Base-by-base conservation (phyloP, 1,284 basidiomycete species). In the Ceratobasidium sp. region DNA sequence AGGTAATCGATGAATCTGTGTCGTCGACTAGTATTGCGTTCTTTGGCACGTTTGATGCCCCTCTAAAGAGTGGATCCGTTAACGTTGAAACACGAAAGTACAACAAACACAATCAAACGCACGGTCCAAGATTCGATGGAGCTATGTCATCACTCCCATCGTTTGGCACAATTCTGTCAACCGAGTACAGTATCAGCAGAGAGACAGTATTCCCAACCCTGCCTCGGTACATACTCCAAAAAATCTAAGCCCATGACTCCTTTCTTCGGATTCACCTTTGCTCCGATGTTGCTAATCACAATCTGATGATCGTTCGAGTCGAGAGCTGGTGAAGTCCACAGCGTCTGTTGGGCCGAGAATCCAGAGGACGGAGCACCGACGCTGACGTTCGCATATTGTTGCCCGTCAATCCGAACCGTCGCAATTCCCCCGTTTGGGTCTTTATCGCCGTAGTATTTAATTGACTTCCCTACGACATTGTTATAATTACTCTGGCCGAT, bases 251-350 rank as follows among this genome's bases (percentile, higher is more conserved):
- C 61, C 26, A 64, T 40, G 20, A 64, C 6, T 40, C 33, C 33
- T n/a, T 64, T 64, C 40, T n/a, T 64, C 6, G 61, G 61, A 44
- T 64, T 64, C 10, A 64, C 39, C 20, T 40, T 64, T 10, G 61
- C 61, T 20, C 56, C 69, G 12, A 56, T 28, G 39, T 60, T 56
- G 42, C 69, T 56, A 44, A 71, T 60, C 40, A 71, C 56, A 60
- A 71, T 23, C 26, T 71, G 69, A 40, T 71, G 69, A 18, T 71
- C 69, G 3, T 28, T 40, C 42, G 51, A 44, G 10, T 44, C 51
- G 1, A 71, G 53, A 2, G 26, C 18, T 4, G 69, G 40, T 13
- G 39, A 56, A 9, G 39, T 42, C 69, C 69, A 71, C 18, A 71
- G 28, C 15, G 33, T 10, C 39, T 58, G 53, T 28, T 71, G 53